These are phyloP conservation scores for Westerdykella aurantiaca DNA, from an alignment of 2,329 filamentous ascomycete genomes.

Conservation along the genomic window DNA sequence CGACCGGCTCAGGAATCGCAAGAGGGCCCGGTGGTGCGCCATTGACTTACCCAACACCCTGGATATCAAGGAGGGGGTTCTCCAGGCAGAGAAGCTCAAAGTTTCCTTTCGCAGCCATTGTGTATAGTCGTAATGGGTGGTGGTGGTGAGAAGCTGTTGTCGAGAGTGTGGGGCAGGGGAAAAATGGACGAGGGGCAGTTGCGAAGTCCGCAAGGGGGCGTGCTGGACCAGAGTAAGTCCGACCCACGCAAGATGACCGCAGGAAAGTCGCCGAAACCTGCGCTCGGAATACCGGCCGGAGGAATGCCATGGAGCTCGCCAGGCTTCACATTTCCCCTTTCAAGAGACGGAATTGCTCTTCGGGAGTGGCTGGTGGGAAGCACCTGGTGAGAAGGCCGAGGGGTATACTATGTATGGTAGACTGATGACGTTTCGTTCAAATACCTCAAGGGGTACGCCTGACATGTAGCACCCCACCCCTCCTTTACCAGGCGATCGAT, in stretches of 20 bases:
- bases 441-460: too few relatives aligned
- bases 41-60: constrained; percentile 60
- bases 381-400: too few relatives aligned
- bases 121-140: constrained; percentile 11
- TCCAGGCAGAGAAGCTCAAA: constrained; percentile 89
- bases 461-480: too few relatives aligned
- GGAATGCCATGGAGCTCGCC: not conserved
- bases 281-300: not conserved
- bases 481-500: too few relatives aligned
- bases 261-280: not conserved
- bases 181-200: constrained; percentile 4
- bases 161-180: constrained; percentile 3
- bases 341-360: too few relatives aligned
- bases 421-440: too few relatives aligned
- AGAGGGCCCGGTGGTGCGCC: not conserved
- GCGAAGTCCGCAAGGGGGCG: not conserved
- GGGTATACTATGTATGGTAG: too few relatives aligned
- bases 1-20: not conserved
- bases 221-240: not conserved
- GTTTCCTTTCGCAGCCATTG: constrained; percentile 70
- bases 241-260: not conserved
- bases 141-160: constrained; percentile 1
- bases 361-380: too few relatives aligned
- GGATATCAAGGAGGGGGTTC: constrained; percentile 98
- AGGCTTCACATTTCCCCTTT: not conserved